Evolutionary conservation across 768 basidiomycete genomes (phyloP).

Genomic region (Boletus tylopilopsis): DNA sequence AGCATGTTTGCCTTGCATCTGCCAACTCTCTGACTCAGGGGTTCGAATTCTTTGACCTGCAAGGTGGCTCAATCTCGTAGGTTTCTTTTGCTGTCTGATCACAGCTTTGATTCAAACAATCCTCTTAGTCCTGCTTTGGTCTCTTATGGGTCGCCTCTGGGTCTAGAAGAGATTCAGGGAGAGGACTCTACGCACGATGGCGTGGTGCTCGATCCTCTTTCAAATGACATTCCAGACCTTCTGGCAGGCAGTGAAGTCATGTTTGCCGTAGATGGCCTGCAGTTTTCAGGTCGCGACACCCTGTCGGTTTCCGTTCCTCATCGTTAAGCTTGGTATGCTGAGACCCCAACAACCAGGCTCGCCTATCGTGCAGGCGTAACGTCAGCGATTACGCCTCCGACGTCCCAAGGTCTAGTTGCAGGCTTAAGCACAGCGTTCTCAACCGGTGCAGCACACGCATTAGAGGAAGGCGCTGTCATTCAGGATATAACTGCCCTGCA

Average conservation of each 20-base stretch:
- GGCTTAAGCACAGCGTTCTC: slow-evolving; percentile 61
- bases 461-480: slow-evolving; percentile 55
- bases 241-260: slow-evolving; percentile 38
- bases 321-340: not conserved
- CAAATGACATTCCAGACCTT: slow-evolving; percentile 32
- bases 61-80: slow-evolving; percentile 59
- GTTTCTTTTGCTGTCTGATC: slow-evolving; percentile 18
- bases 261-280: slow-evolving; percentile 69
- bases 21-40: slow-evolving; percentile 13
- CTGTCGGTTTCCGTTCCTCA: slow-evolving; percentile 37
- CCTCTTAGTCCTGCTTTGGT: slow-evolving; percentile 44
- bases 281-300: slow-evolving; percentile 57
- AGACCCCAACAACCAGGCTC: slow-evolving; percentile 41
- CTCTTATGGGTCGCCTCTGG: slow-evolving; percentile 42
- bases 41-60: slow-evolving; percentile 49
- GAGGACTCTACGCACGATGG: slow-evolving; percentile 59
- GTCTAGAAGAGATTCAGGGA: slow-evolving; percentile 51
- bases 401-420: slow-evolving; percentile 44
- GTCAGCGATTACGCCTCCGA: slow-evolving; percentile 55
- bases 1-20: slow-evolving; percentile 22
- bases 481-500: slow-evolving; percentile 62
- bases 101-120: not conserved
- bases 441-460: slow-evolving; percentile 50
- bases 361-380: slow-evolving; percentile 68
- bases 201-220: slow-evolving; percentile 43